Evolutionary conservation across 2,329 filamentous ascomycete species (phyloP).

Genomic region (Nectriaceae sp.): DNA sequence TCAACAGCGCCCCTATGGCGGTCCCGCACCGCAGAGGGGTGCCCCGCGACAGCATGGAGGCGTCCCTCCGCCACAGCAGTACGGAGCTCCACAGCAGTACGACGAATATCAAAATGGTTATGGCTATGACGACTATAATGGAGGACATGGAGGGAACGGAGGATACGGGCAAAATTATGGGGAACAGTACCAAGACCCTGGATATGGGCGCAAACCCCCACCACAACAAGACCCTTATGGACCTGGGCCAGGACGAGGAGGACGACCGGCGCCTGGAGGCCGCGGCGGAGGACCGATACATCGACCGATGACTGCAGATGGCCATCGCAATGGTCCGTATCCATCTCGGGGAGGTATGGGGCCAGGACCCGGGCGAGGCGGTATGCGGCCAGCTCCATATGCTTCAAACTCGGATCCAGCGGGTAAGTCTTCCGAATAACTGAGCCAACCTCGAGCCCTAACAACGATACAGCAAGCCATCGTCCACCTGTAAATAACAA

Average conservation of each 20-base stretch:
- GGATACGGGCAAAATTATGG: slow-evolving; percentile 42
- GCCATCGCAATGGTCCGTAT: slow-evolving; percentile 37
- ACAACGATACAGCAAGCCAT: slow-evolving; percentile 17
- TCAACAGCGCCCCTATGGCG: slow-evolving; percentile 52
- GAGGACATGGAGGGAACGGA: slow-evolving; percentile 35
- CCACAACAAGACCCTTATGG: slow-evolving; percentile 49
- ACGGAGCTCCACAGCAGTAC: slow-evolving; percentile 42
- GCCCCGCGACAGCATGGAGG: slow-evolving; percentile 38
- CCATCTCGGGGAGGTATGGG: slow-evolving; percentile 39
- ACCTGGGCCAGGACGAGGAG: slow-evolving; percentile 42
- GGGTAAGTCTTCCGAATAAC: slow-evolving; percentile 33
- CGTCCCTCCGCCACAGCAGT: slow-evolving; percentile 35
- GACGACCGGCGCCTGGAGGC: slow-evolving; percentile 42
- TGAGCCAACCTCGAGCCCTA: not conserved
- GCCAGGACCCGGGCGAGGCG: slow-evolving; percentile 38
- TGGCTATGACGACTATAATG: slow-evolving; percentile 47
- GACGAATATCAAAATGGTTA: slow-evolving; percentile 49
- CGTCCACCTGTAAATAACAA: slow-evolving; percentile 35
- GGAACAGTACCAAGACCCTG: slow-evolving; percentile 45
- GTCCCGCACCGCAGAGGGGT: slow-evolving; percentile 44
- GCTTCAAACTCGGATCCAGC: slow-evolving; percentile 45
- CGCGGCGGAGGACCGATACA: slow-evolving; percentile 49
- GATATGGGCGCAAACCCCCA: slow-evolving; percentile 46
- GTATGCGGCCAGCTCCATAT: slow-evolving; percentile 42
- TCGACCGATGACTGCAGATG: slow-evolving; percentile 42